Evolutionary conservation across 139 green algal genomes (phyloP).

Genomic region (Chloropicon primus): DNA sequence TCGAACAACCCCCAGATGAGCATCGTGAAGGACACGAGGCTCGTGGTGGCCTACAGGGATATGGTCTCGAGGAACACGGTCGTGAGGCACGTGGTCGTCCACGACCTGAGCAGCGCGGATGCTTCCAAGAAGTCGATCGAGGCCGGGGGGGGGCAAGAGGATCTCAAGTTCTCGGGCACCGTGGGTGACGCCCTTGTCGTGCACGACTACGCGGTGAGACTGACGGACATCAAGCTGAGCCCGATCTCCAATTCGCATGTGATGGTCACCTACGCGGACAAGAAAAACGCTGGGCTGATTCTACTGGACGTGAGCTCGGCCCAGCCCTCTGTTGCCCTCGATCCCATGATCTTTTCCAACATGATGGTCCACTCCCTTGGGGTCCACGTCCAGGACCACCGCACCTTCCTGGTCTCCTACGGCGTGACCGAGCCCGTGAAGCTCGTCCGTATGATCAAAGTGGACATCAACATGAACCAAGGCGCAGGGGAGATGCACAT

Average conservation of each 20-base stretch:
- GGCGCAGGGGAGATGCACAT: neutral
- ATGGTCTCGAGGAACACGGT: neutral
- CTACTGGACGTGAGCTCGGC: neutral
- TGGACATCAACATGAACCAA: neutral
- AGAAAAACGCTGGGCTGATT: neutral
- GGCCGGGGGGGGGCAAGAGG: too few species aligned
- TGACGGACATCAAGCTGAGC: neutral
- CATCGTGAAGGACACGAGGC: neutral
- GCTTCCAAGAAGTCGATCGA: too few species aligned
- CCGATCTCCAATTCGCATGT: neutral
- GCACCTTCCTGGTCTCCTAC: neutral
- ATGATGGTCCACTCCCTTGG: neutral
- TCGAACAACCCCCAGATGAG: neutral
- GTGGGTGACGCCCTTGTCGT: too few species aligned
- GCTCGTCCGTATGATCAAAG: neutral
- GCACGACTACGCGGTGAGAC: neutral
- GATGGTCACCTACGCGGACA: neutral
- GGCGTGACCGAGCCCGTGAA: neutral
- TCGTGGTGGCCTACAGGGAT: neutral
- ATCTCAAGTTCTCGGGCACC: neutral
- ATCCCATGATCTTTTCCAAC: neutral
- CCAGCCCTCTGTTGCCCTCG: neutral
- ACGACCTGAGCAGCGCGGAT: too few species aligned
- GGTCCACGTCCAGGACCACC: neutral
- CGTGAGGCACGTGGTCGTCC: neutral